phyloP scores from a whole-genome alignment of 495 filamentous ascomycete genomes.

The Cladorrhinum samala region DNA sequence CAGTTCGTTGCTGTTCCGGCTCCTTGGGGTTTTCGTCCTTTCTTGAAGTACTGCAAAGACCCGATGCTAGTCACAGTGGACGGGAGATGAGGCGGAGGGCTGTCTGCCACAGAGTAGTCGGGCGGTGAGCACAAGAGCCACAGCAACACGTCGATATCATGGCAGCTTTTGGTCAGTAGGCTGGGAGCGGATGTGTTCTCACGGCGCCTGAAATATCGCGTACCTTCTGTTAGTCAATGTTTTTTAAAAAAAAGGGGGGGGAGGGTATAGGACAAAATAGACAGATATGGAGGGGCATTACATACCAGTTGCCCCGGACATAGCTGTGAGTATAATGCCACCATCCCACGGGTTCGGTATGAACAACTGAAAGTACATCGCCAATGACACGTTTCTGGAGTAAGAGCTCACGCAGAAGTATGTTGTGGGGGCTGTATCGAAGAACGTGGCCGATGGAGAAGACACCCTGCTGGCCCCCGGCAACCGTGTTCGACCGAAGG shows the following conservation, averaged over 20 bases:
- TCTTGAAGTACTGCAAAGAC: conserved; percentile 65
- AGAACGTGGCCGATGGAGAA: conserved; percentile 84
- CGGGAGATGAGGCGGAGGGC: conserved; percentile 61
- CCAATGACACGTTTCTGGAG: conserved; percentile 69
- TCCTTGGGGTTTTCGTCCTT: conserved; percentile 60
- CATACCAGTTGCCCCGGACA: conserved; percentile 78
- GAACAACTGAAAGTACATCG: conserved; percentile 79
- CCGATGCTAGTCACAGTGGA: conserved; percentile 66
- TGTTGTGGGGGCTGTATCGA: conserved; percentile 87
- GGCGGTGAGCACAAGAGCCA: conserved; percentile 76
- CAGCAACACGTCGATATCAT: conserved; percentile 85
- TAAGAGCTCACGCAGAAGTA: conserved; percentile 70
- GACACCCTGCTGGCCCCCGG: conserved; percentile 38
- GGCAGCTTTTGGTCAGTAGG: conserved; percentile 88
- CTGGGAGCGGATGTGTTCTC: conserved; percentile 65
- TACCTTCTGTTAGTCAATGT: too few species aligned
- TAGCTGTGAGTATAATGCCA: conserved; percentile 96
- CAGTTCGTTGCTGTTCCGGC: conserved; percentile 85
- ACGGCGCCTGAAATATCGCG: conserved; percentile 53
- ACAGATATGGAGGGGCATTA: not conserved
- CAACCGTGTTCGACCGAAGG: conserved; percentile 21
- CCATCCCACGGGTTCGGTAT: conserved; percentile 90
- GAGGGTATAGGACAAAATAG: too few species aligned
- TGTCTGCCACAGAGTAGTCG: conserved; percentile 22
- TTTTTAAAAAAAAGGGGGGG: not conserved